Conservation (phyloP, 2,329 filamentous ascomycete genomes). For the Sclerotinia glacialis region DNA sequence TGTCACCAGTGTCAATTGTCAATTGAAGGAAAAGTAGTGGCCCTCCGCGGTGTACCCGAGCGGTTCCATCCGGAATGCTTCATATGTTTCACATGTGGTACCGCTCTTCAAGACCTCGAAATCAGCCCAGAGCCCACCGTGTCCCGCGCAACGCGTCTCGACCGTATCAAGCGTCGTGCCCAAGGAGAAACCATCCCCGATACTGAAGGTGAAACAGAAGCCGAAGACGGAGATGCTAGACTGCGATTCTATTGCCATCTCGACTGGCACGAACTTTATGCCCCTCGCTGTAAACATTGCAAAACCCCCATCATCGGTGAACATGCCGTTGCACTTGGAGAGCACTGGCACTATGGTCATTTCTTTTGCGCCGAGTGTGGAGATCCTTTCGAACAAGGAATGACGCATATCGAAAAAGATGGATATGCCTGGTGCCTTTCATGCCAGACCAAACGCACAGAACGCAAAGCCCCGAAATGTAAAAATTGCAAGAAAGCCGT, state of each 20-base stretch:
- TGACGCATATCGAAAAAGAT: slow-evolving; percentile 84
- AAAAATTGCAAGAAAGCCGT: slow-evolving; percentile 80
- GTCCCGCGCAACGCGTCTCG: slow-evolving; percentile 67
- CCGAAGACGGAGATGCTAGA: slow-evolving; percentile 69
- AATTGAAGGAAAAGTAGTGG: slow-evolving; percentile 88
- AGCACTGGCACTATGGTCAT: slow-evolving; percentile 96
- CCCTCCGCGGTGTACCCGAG: slow-evolving; percentile 66
- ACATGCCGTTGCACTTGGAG: slow-evolving; percentile 86
- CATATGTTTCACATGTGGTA: slow-evolving; percentile 81
- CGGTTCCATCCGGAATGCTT: slow-evolving; percentile 96
- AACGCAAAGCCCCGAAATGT: slow-evolving; percentile 85
- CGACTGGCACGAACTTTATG: slow-evolving; percentile 96
- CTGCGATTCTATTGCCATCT: slow-evolving; percentile 93
- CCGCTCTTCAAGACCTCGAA: slow-evolving; percentile 87
- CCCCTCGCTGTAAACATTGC: slow-evolving; percentile 91
- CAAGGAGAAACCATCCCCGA: slow-evolving; percentile 60
- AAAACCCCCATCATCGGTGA: slow-evolving; percentile 95
- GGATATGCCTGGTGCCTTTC: slow-evolving; percentile 95
- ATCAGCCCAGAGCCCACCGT: slow-evolving; percentile 88
- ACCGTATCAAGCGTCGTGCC: slow-evolving; percentile 65
- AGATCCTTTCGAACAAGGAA: slow-evolving; percentile 77
- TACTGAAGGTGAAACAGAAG: slow-evolving; percentile 59
- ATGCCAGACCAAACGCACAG: slow-evolving; percentile 89
- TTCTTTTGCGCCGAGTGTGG: slow-evolving; percentile 99
- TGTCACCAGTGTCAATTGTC: slow-evolving; percentile 82